Conservation (phyloP, 345 rosid genomes). For the Citrus maxima region DNA sequence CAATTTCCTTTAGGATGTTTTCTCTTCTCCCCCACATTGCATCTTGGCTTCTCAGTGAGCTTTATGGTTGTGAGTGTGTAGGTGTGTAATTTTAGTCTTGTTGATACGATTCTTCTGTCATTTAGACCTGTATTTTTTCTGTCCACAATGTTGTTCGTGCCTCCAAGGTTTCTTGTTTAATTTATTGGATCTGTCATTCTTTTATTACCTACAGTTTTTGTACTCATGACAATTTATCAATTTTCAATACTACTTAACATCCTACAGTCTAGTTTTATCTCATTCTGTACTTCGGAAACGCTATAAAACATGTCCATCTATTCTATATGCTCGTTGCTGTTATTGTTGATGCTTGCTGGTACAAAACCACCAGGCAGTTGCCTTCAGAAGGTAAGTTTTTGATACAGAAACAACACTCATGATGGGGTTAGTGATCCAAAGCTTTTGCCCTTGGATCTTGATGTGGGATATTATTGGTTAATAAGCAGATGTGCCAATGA, state of each 20-base stretch:
- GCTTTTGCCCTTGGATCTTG: neutral
- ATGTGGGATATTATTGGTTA: neutral
- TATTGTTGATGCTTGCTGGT: neutral
- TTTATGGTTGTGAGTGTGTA: constrained; percentile 36
- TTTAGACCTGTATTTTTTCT: constrained; percentile 23
- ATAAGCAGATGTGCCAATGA: neutral
- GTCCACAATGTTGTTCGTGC: constrained; percentile 8
- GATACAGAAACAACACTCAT: neutral
- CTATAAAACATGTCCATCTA: too few species aligned
- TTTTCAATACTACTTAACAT: constrained; percentile 27
- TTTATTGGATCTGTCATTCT: constrained; percentile 40
- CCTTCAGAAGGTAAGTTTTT: neutral
- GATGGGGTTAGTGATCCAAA: too few species aligned
- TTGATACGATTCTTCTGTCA: constrained; percentile 27
- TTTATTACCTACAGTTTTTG: constrained; percentile 33
- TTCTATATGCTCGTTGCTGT: neutral
- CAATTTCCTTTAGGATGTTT: constrained; percentile 11
- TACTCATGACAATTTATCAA: constrained; percentile 30
- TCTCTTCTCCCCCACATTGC: neutral
- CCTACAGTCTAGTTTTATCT: neutral
- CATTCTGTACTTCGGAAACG: neutral
- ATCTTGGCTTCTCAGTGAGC: constrained; percentile 21
- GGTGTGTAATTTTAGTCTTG: constrained; percentile 33
- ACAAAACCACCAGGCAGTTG: neutral
- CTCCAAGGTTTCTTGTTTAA: constrained; percentile 20